A percentile compares a stretch with the other conserved stretches of the same genome.
Conservation (phyloP, 1,284 basidiomycete genomes). For the Fomitiporia mediterranea region DNA sequence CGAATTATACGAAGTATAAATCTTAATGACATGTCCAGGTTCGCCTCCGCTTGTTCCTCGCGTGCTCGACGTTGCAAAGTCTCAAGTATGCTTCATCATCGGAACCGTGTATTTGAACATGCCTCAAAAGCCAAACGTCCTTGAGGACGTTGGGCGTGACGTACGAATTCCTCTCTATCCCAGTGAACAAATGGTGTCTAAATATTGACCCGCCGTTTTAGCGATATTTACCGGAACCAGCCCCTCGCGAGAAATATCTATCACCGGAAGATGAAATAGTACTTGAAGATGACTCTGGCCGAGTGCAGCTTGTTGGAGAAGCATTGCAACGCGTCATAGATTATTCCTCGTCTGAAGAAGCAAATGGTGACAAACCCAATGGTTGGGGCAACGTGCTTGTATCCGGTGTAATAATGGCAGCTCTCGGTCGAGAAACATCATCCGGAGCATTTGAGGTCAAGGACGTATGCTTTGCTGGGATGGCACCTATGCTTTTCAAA, state of each 20-base stretch:
- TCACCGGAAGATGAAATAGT: conserved; percentile 79
- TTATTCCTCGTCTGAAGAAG: background rate
- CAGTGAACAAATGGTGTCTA: conserved; percentile 1
- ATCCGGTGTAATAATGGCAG: conserved; percentile 88
- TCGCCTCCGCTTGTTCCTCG: conserved; percentile 74
- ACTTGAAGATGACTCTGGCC: conserved; percentile 94
- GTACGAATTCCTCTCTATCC: conserved; percentile 44
- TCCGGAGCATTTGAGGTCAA: conserved; percentile 92
- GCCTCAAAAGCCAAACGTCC: conserved; percentile 95
- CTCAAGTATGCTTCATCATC: conserved; percentile 83
- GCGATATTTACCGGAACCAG: conserved; percentile 87
- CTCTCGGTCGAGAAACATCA: conserved; percentile 84
- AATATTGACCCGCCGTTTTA: conserved; percentile 31
- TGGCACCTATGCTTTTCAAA: conserved; percentile 57
- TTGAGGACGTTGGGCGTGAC: conserved; percentile 91
- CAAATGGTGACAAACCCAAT: conserved; percentile 23
- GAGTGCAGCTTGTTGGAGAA: conserved; percentile 84
- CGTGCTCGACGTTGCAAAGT: conserved; percentile 86
- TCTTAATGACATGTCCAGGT: conserved; percentile 36
- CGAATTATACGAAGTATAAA: background rate
- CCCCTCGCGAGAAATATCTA: conserved; percentile 68
- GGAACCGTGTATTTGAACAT: conserved; percentile 98
- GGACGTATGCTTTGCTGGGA: conserved; percentile 83
- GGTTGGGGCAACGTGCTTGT: conserved; percentile 59
- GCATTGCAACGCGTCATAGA: conserved; percentile 27